These are phyloP conservation scores for Aspergillus campestris DNA, from an alignment of 495 filamentous ascomycete genomes.

Conservation along the genomic window DNA sequence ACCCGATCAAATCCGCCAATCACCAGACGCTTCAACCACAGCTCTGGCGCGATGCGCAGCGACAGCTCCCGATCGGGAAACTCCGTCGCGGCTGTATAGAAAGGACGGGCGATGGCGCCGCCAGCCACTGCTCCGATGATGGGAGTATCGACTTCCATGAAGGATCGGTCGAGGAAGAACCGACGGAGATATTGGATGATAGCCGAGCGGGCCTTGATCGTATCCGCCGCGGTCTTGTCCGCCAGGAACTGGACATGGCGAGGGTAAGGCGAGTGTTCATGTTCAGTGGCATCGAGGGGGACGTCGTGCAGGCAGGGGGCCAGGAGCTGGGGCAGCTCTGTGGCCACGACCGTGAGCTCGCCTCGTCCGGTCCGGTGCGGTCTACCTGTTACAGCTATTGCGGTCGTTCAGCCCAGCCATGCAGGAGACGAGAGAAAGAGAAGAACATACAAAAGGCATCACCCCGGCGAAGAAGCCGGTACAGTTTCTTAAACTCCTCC, in stretches of 20 bases:
- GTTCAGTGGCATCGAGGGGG: constrained; percentile 54
- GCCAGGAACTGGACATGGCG: constrained; percentile 76
- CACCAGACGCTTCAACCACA: constrained; percentile 90
- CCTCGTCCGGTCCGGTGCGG: constrained; percentile 63
- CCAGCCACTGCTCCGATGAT: constrained; percentile 69
- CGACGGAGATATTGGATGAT: constrained; percentile 67
- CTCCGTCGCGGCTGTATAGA: constrained; percentile 65
- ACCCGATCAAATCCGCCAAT: constrained; percentile 83
- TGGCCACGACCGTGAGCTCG: constrained; percentile 69
- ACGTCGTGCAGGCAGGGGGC: constrained; percentile 69
- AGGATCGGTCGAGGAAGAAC: constrained; percentile 60
- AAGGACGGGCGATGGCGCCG: constrained; percentile 80
- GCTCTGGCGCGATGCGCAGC: constrained; percentile 81
- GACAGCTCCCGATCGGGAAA: constrained; percentile 60
- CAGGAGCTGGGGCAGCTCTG: constrained; percentile 57
- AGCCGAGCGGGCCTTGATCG: constrained; percentile 61
- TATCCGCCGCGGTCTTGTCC: constrained; percentile 55
- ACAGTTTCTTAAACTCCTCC: constrained; percentile 50
- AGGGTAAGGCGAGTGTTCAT: constrained; percentile 57
- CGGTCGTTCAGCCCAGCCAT: constrained; percentile 11
- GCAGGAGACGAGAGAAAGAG: constrained; percentile 5
- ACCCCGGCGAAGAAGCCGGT: constrained; percentile 54
- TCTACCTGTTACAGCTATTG: constrained; percentile 56
- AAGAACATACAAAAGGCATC: constrained; percentile 66
- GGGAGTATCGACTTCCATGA: constrained; percentile 84